These are phyloP conservation scores for Clarireedia hainanense DNA, from an alignment of 2,329 filamentous ascomycete species.

Conservation along the genomic window DNA sequence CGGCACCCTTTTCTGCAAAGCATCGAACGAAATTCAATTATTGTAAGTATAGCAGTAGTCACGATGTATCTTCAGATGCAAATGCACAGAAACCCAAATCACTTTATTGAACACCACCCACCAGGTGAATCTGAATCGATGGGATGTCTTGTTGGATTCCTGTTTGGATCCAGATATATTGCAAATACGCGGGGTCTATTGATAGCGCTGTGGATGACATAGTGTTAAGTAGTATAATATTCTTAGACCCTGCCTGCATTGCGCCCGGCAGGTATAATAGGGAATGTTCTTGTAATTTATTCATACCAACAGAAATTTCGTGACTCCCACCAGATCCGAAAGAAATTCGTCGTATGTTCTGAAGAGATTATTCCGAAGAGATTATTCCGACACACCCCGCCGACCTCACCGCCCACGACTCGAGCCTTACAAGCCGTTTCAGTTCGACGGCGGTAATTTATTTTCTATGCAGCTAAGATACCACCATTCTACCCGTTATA, in stretches of 20 bases:
- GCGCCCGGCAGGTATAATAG: not conserved
- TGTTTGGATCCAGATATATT: too few relatives aligned
- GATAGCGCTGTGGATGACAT: too few relatives aligned
- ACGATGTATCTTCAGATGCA: not conserved
- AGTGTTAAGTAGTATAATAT: too few relatives aligned
- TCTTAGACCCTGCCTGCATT: too few relatives aligned
- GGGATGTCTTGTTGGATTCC: too few relatives aligned
- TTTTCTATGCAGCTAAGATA: not conserved
- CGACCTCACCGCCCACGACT: slow-evolving; percentile 1
- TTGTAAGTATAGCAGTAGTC: not conserved
- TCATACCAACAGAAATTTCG: not conserved
- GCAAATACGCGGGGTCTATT: too few relatives aligned
- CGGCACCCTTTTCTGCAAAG: not conserved
- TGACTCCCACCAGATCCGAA: not conserved
- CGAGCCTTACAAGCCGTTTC: not conserved
- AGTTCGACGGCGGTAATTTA: not conserved
- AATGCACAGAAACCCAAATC: not conserved
- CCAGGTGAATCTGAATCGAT: too few relatives aligned
- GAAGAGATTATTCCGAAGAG: not conserved
- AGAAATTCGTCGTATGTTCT: slow-evolving; percentile 1
- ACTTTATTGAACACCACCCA: too few relatives aligned
- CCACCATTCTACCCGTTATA: slow-evolving; percentile 7
- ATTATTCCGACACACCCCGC: not conserved
- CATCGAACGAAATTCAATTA: not conserved
- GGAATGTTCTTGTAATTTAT: not conserved